These are phyloP conservation scores for Trichophyton verrucosum DNA, from an alignment of 2,329 filamentous ascomycete species.

Conservation along the genomic window DNA sequence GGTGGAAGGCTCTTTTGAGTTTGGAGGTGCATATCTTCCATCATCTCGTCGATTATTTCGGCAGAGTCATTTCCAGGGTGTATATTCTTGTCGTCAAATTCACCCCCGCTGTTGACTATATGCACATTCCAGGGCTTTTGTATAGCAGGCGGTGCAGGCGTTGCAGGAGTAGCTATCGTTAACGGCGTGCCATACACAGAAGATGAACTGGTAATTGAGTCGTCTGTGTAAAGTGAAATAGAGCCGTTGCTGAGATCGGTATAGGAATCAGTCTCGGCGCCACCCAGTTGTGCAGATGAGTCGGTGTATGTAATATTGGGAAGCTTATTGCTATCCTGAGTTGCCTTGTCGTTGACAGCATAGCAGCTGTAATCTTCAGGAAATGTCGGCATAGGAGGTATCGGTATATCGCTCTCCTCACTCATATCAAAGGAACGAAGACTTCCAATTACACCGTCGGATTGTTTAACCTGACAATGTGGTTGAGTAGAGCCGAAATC, in stretches of 20 bases:
- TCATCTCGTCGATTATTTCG: slow-evolving; percentile 4
- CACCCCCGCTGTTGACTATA: neutral
- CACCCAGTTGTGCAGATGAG: neutral
- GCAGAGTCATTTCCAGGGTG: neutral
- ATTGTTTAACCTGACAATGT: slow-evolving; percentile 2
- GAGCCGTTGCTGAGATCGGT: neutral
- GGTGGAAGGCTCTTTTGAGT: neutral
- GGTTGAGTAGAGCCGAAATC: slow-evolving; percentile 7
- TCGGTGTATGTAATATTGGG: neutral
- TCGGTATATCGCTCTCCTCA: neutral
- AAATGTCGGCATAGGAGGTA: neutral
- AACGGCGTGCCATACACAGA: neutral
- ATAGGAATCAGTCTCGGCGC: neutral
- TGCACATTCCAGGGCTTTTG: neutral
- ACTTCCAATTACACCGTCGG: neutral
- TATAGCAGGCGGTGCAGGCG: neutral
- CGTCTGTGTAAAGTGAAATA: neutral
- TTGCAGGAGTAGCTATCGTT: neutral
- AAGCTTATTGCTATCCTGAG: neutral
- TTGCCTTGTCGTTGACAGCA: neutral
- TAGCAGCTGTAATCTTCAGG: neutral
- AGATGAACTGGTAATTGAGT: neutral
- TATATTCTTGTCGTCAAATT: slow-evolving; percentile 1
- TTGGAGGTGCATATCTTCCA: slow-evolving; percentile 1
- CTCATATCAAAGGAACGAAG: neutral